Percentiles rank a stretch among this genome's conserved stretches.
Evolutionary conservation across 1,139 yeast genomes (phyloP).

Genomic region (Hemisphaericaspora subhashii): DNA sequence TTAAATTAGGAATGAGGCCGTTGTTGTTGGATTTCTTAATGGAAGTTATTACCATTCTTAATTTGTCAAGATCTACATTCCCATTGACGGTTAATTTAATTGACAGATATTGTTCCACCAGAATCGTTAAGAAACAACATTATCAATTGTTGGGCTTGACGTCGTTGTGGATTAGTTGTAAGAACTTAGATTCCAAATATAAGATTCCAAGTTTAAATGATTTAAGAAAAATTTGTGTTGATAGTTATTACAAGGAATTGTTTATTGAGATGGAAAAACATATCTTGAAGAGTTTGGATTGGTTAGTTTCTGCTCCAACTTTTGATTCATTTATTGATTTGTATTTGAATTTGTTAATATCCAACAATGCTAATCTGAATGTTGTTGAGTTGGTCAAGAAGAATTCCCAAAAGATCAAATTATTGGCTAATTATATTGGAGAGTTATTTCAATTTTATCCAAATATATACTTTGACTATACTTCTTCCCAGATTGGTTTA

Average conservation of each 20-base stretch:
- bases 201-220: slow-evolving; percentile 61
- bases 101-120: slow-evolving; percentile 52
- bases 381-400: slow-evolving; percentile 27
- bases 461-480: slow-evolving; percentile 54
- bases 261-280: slow-evolving; percentile 72
- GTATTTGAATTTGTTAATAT: slow-evolving; percentile 33
- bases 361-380: slow-evolving; percentile 18
- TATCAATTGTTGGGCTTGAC: slow-evolving; percentile 71
- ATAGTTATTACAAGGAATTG: slow-evolving; percentile 56
- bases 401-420: slow-evolving; percentile 46
- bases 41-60: slow-evolving; percentile 52
- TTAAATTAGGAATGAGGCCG: slow-evolving; percentile 51
- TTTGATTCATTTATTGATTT: slow-evolving; percentile 64
- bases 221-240: slow-evolving; percentile 61
- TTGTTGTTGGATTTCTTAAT: slow-evolving; percentile 51
- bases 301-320: slow-evolving; percentile 59
- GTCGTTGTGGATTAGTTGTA: slow-evolving; percentile 73
- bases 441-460: slow-evolving; percentile 67
- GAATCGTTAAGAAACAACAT: slow-evolving; percentile 53
- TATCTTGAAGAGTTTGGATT: slow-evolving; percentile 55
- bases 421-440: slow-evolving; percentile 60
- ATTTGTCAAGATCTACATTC: slow-evolving; percentile 51
- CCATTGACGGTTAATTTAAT: slow-evolving; percentile 54
- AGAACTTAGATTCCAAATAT: slow-evolving; percentile 67
- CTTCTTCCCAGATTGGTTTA: slow-evolving; percentile 57